Percentiles rank a stretch among this genome's conserved stretches.
These are phyloP conservation scores for Suillus americanus DNA, from an alignment of 768 basidiomycete species.

Conservation along the genomic window DNA sequence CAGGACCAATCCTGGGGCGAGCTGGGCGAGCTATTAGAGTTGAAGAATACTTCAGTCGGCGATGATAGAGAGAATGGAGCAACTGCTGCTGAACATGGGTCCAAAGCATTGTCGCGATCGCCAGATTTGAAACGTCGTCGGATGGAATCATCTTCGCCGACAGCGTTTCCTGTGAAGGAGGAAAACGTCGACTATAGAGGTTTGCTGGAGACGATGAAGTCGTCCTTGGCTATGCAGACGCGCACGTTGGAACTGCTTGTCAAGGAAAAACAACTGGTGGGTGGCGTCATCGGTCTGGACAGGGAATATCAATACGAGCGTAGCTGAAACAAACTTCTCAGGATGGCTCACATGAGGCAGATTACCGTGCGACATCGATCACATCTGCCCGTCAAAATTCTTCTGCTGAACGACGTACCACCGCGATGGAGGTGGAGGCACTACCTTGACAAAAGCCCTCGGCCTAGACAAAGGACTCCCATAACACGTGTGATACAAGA, in stretches of 20 bases:
- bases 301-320: not conserved
- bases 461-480: not conserved
- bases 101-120: not conserved
- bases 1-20: not conserved
- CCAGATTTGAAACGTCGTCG: conserved; percentile 16
- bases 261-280: conserved; percentile 50
- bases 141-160: conserved; percentile 13
- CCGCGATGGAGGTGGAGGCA: not conserved
- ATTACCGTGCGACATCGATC: conserved; percentile 7
- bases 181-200: conserved; percentile 26
- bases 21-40: not conserved
- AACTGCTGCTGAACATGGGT: not conserved
- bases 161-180: conserved; percentile 17
- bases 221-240: conserved; percentile 49
- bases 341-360: conserved; percentile 13
- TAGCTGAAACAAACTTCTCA: conserved; percentile 21
- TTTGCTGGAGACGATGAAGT: conserved; percentile 46
- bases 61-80: not conserved
- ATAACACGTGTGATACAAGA: not conserved
- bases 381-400: conserved; percentile 18
- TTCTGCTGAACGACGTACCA: conserved; percentile 2
- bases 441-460: not conserved
- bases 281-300: not conserved
- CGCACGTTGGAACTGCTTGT: conserved; percentile 40
- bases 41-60: not conserved